Evolutionary conservation across 2,329 filamentous ascomycete genomes (phyloP), one percentile per base, ranked within the genome.

Genomic region (Mycosphaerella sp.): DNA sequence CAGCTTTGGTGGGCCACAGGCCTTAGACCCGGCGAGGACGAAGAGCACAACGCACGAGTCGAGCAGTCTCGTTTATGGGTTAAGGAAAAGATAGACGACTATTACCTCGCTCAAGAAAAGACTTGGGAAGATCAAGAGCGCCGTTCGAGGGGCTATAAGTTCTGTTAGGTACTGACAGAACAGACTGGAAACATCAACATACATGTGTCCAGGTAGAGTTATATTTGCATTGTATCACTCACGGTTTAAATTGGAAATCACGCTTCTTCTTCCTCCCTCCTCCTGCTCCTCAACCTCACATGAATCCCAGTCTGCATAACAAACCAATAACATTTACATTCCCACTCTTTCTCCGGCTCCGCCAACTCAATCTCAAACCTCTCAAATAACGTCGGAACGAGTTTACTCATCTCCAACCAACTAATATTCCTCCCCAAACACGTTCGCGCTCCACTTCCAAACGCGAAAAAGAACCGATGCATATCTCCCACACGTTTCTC

Each of bases 391-490:
- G 44, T 25, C 16, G 49, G 41, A 13, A 50, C 18, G 14, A 40
- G 48, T 28, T 50, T 50, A 3, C 7, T 30, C 34, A 52, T 52
- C 32, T 52, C 50, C 12, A 52, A 17, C 44, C 40, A 48, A 8
- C 44, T 42, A 8, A 52, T 42, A 25, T 43, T 48, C 18, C 39
- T 42, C 14, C 50, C 50, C 28, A 52, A 14, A 44, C 44, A 52
- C 21, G 17, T 52, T 18, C 50, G 17, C 9, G 36, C 28, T 16
- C 50, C 50, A 37, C 27, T 30, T 5, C 44, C 50, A 34, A 52
- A 49, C 9, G 50, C 42, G 28, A 52, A 43, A n/a, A 45, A 46
- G 37, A 30, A 40, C n/a, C 37, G 80, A 80, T 4, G 79, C 79
- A 28, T 84, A 79, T 0, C 35, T 8, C 21, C 36, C 7, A 39